Evolutionary conservation across 345 rosid species (phyloP).

Genomic region (Populus simonii): DNA sequence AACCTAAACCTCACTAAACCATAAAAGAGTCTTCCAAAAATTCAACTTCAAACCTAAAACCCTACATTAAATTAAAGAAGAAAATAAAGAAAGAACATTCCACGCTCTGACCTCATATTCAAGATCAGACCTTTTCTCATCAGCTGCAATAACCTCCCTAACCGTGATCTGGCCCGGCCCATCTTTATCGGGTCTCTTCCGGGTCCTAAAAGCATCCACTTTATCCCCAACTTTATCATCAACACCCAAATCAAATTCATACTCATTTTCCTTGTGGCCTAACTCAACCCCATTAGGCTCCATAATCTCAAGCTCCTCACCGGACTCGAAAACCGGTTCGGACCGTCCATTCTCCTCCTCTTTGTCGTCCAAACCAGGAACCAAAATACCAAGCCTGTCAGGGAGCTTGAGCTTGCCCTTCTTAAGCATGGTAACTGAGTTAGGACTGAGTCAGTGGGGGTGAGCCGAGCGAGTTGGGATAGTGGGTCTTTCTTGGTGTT

Average conservation of each 20-base stretch:
- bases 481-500: conserved; percentile 3
- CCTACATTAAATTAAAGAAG: neutral
- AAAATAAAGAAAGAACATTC: neutral
- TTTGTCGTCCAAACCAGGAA: conserved; percentile 33
- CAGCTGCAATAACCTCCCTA: conserved; percentile 41
- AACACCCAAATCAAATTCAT: conserved; percentile 4
- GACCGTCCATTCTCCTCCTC: conserved; percentile 31
- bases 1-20: neutral
- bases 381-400: conserved; percentile 53
- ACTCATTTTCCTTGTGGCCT: conserved; percentile 24
- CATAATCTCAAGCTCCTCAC: conserved; percentile 59
- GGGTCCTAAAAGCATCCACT: conserved; percentile 15
- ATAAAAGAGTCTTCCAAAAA: no score
- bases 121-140: conserved; percentile 65
- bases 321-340: conserved; percentile 33
- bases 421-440: conserved; percentile 37
- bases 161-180: conserved; percentile 30
- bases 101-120: conserved; percentile 48
- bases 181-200: conserved; percentile 28
- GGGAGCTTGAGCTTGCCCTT: conserved; percentile 52
- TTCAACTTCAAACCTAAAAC: neutral
- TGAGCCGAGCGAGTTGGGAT: conserved; percentile 4
- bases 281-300: conserved; percentile 37
- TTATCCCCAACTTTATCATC: conserved; percentile 19
- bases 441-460: conserved; percentile 18